These are phyloP conservation scores for Iberis pinnata DNA, from an alignment of 345 rosid genomes.

Conservation along the genomic window DNA sequence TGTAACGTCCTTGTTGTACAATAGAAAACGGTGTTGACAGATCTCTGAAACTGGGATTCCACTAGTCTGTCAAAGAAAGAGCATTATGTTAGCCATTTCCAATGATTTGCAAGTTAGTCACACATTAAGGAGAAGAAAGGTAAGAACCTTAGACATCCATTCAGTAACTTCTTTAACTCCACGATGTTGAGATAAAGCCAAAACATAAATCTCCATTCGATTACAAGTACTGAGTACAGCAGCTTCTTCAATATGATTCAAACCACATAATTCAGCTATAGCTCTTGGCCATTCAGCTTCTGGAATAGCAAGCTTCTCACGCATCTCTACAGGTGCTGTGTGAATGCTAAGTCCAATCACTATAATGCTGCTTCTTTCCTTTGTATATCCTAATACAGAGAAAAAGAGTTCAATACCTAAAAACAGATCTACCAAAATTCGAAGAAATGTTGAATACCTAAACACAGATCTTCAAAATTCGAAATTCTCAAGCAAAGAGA, in stretches of 20 bases:
- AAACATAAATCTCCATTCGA: slow-evolving; percentile 66
- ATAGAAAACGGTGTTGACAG: slow-evolving; percentile 66
- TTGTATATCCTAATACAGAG: slow-evolving; percentile 46
- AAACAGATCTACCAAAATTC: background rate
- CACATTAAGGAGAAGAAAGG: background rate
- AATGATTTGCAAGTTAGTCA: background rate
- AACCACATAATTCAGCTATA: slow-evolving; percentile 57
- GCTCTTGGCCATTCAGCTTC: slow-evolving; percentile 84
- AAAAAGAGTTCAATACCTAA: slow-evolving; percentile 10
- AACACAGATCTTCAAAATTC: slow-evolving; percentile 1
- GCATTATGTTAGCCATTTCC: background rate
- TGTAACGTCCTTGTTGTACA: slow-evolving; percentile 79
- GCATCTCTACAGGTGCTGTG: slow-evolving; percentile 66
- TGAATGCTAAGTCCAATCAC: slow-evolving; percentile 66
- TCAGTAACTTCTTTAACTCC: slow-evolving; percentile 81
- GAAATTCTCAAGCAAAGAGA: background rate
- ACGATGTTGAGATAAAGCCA: slow-evolving; percentile 65
- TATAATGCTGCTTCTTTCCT: slow-evolving; percentile 64
- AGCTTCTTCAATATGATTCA: slow-evolving; percentile 87
- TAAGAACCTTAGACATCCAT: slow-evolving; percentile 78
- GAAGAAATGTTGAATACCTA: background rate
- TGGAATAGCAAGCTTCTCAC: slow-evolving; percentile 69
- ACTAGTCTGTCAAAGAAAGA: slow-evolving; percentile 45
- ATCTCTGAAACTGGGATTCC: slow-evolving; percentile 62
- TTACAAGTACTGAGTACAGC: slow-evolving; percentile 80